Conservation (phyloP, 176 grass and related monocot species). For the Musa beccarii region DNA sequence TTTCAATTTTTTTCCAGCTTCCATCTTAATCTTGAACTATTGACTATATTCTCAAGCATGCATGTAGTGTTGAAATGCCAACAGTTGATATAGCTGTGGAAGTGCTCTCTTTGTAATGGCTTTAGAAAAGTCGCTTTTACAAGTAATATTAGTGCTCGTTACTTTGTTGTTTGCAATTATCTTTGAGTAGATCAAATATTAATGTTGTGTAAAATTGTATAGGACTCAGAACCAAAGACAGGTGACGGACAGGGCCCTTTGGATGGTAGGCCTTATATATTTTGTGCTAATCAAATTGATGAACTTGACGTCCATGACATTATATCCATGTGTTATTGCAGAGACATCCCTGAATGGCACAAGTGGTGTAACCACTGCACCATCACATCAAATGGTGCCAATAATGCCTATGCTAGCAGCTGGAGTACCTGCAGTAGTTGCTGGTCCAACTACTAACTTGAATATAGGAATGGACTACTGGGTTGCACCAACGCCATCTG, state of each 20-base stretch:
- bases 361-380: slow-evolving; percentile 27
- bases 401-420: slow-evolving; percentile 48
- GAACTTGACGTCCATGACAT: not conserved
- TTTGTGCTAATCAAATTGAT: slow-evolving; percentile 1
- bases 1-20: not conserved
- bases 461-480: slow-evolving; percentile 85
- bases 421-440: slow-evolving; percentile 42
- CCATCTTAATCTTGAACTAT: not conserved
- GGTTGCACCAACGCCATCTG: slow-evolving; percentile 42
- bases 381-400: slow-evolving; percentile 41
- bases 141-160: too few relatives aligned
- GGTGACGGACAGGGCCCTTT: slow-evolving; percentile 34
- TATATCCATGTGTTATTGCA: slow-evolving; percentile 20
- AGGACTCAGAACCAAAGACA: slow-evolving; percentile 55
- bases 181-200: not conserved
- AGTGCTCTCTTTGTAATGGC: too few relatives aligned
- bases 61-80: too few relatives aligned
- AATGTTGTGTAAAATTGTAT: not conserved
- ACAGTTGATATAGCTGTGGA: too few relatives aligned
- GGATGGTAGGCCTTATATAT: slow-evolving; percentile 29
- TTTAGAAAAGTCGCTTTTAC: too few relatives aligned
- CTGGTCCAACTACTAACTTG: slow-evolving; percentile 58
- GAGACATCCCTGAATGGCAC: slow-evolving; percentile 15
- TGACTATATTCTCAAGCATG: too few relatives aligned
- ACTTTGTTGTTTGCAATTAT: too few relatives aligned